A percentile compares a stretch with the other conserved stretches of the same genome.
Conservation (phyloP, 164 flowering plant species). For the Sedum album region DNA sequence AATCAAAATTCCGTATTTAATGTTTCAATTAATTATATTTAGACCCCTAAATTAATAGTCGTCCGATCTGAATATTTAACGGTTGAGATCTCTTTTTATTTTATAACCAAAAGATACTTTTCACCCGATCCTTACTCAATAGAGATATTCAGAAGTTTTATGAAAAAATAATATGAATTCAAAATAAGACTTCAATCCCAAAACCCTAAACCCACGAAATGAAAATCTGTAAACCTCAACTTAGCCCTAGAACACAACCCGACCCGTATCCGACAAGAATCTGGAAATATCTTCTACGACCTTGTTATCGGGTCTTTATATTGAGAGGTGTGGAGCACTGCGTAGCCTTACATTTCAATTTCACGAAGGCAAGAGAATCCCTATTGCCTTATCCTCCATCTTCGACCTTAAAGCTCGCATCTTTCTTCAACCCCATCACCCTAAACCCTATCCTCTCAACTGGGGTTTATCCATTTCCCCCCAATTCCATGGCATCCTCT, state of each 20-base stretch:
- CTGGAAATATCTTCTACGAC: neutral
- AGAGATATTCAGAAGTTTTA: too few relatives aligned
- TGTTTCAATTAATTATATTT: too few relatives aligned
- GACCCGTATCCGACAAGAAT: neutral
- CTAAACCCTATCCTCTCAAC: neutral
- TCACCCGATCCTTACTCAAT: too few relatives aligned
- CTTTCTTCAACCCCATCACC: neutral
- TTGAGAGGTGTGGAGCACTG: neutral
- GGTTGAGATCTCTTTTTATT: too few relatives aligned
- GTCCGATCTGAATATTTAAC: too few relatives aligned
- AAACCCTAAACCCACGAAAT: too few relatives aligned
- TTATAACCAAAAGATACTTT: too few relatives aligned
- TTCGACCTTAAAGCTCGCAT: neutral
- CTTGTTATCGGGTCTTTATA: neutral
- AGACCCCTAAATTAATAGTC: too few relatives aligned
- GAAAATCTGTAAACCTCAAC: too few relatives aligned
- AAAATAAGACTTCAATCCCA: too few relatives aligned
- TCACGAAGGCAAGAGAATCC: neutral
- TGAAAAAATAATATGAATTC: too few relatives aligned
- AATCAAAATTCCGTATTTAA: too few relatives aligned
- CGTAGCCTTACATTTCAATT: neutral
- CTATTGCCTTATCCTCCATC: conserved; percentile 1
- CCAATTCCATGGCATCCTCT: neutral
- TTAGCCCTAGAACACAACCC: neutral
- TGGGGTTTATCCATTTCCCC: neutral